Percentiles rank a stretch among this genome's conserved stretches.
These are phyloP conservation scores for Casuarina cunninghamiana DNA, from an alignment of 306 rosid genomes.

Conservation along the genomic window DNA sequence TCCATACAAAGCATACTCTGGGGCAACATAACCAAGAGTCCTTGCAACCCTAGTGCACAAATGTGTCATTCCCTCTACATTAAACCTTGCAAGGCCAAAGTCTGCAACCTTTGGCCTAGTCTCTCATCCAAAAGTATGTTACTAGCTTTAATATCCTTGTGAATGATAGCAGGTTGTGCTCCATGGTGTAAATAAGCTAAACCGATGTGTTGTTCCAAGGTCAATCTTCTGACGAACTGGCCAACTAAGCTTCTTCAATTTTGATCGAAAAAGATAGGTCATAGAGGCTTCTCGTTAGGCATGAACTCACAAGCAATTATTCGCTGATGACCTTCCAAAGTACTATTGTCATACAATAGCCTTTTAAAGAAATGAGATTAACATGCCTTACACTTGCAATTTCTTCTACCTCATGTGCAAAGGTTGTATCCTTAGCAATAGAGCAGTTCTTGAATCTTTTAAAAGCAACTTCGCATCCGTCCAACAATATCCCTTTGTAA, in stretches of 20 bases:
- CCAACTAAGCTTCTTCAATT: slow-evolving; percentile 28
- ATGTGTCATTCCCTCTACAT: slow-evolving; percentile 33
- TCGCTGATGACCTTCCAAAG: slow-evolving; percentile 26
- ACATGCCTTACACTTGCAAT: slow-evolving; percentile 38
- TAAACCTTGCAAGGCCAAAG: slow-evolving; percentile 38
- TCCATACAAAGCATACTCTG: slow-evolving; percentile 35
- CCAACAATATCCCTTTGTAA: slow-evolving; percentile 27
- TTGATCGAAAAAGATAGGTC: slow-evolving; percentile 31
- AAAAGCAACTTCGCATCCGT: slow-evolving; percentile 35
- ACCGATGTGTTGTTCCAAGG: slow-evolving; percentile 25
- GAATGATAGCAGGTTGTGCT: slow-evolving; percentile 30
- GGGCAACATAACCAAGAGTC: slow-evolving; percentile 38
- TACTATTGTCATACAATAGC: slow-evolving; percentile 22
- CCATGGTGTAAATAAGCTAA: slow-evolving; percentile 35
- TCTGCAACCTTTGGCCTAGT: slow-evolving; percentile 31
- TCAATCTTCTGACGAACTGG: slow-evolving; percentile 26
- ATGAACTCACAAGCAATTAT: slow-evolving; percentile 31
- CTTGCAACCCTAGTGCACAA: slow-evolving; percentile 35
- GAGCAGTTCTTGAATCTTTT: slow-evolving; percentile 39
- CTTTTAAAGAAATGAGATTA: slow-evolving; percentile 27
- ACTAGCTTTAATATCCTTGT: slow-evolving; percentile 32
- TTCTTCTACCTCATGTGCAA: slow-evolving; percentile 28
- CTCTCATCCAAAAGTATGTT: slow-evolving; percentile 33
- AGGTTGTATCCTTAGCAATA: slow-evolving; percentile 22
- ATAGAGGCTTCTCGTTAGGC: slow-evolving; percentile 28